A percentile compares a stretch with the other conserved stretches of the same genome.
phyloP scores from a whole-genome alignment of 2,329 filamentous ascomycete species.

The Colletotrichum sp. region DNA sequence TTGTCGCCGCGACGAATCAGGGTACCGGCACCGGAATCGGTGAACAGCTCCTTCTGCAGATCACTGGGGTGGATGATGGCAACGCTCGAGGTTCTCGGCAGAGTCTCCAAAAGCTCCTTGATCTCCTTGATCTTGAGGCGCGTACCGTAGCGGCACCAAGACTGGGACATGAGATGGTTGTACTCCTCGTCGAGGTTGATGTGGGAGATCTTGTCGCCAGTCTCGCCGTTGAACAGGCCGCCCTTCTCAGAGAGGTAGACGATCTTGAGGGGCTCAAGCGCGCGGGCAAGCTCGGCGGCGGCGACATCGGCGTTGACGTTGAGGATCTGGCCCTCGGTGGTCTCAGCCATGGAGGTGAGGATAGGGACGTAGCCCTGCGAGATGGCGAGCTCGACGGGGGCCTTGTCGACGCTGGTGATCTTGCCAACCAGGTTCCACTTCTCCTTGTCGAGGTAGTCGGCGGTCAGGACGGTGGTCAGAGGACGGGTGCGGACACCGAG shows the following conservation, averaged over 20 bases:
- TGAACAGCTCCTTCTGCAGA: conserved; percentile 95
- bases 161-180: conserved; percentile 88
- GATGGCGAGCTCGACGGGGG: conserved; percentile 89
- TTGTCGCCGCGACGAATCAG: conserved; percentile 92
- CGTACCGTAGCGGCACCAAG: conserved; percentile 95
- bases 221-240: conserved; percentile 90
- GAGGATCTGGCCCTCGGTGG: conserved; percentile 85
- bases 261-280: conserved; percentile 92
- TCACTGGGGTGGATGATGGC: conserved; percentile 97
- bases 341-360: conserved; percentile 95
- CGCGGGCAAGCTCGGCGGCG: conserved; percentile 87
- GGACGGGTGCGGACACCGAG: conserved; percentile 89
- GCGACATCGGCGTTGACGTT: conserved; percentile 99
- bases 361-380: conserved; percentile 91
- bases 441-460: conserved; percentile 94
- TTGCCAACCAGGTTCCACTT: conserved; percentile 97
- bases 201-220: conserved; percentile 92
- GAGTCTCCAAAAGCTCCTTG: conserved; percentile 86
- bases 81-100: conserved; percentile 91
- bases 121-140: conserved; percentile 97
- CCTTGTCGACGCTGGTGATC: conserved; percentile 90
- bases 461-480: conserved; percentile 89
- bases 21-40: conserved; percentile 92
- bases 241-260: conserved; percentile 99
- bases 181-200: conserved; percentile 99